phyloP scores from a whole-genome alignment of 768 basidiomycete genomes.

The Suillus occidentalis region DNA sequence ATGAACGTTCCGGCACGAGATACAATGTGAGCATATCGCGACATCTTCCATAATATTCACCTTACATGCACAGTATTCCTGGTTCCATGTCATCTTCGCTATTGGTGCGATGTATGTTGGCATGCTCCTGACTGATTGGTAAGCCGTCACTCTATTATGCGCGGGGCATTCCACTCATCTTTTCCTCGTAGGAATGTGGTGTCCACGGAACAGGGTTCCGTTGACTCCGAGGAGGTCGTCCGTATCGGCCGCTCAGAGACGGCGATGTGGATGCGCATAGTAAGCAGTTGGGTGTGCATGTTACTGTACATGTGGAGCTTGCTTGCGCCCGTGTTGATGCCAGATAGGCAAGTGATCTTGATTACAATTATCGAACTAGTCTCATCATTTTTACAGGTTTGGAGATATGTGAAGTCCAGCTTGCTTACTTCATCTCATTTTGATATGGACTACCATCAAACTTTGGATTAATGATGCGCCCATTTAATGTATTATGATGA shows the following conservation, averaged over 20 bases:
- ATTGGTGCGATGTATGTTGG: slow-evolving; percentile 98
- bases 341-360: slow-evolving; percentile 66
- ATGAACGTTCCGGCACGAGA: slow-evolving; percentile 89
- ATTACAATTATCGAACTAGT: background rate
- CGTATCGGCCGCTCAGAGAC: slow-evolving; percentile 94
- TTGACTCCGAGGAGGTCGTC: slow-evolving; percentile 65
- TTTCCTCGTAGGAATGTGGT: slow-evolving; percentile 64
- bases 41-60: background rate
- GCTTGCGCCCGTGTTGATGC: slow-evolving; percentile 85
- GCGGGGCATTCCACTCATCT: slow-evolving; percentile 6
- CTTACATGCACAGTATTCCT: slow-evolving; percentile 69
- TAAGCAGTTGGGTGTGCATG: slow-evolving; percentile 95
- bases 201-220: slow-evolving; percentile 49
- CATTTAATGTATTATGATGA: background rate
- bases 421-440: background rate
- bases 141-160: slow-evolving; percentile 31
- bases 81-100: slow-evolving; percentile 98
- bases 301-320: slow-evolving; percentile 84
- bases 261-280: slow-evolving; percentile 99
- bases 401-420: slow-evolving; percentile 20
- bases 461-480: background rate
- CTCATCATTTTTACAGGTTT: slow-evolving; percentile 19
- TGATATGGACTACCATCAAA: background rate
- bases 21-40: slow-evolving; percentile 71
- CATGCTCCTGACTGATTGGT: slow-evolving; percentile 97